These are phyloP conservation scores for Papiliotrema nemorosa DNA, from an alignment of 1,284 basidiomycete species.

Conservation along the genomic window DNA sequence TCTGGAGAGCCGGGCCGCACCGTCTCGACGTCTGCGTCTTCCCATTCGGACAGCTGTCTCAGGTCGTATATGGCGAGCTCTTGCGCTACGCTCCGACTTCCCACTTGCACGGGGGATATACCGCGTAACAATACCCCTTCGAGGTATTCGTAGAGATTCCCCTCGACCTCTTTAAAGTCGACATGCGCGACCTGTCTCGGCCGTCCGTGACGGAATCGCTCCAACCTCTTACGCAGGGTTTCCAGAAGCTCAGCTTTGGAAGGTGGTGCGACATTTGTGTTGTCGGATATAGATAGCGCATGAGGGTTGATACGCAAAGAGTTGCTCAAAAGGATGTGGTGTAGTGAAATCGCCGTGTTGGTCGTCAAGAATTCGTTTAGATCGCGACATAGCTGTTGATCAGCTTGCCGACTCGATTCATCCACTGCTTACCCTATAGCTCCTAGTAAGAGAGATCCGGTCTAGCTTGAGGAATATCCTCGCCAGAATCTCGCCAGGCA, in stretches of 20 bases:
- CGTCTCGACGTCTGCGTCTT: slow-evolving; percentile 18
- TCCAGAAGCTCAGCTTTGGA: slow-evolving; percentile 35
- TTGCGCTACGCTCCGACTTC: slow-evolving; percentile 9
- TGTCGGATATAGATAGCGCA: slow-evolving; percentile 14
- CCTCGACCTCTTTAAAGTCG: slow-evolving; percentile 36
- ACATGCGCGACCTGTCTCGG: slow-evolving; percentile 18
- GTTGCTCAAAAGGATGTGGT: slow-evolving; percentile 70
- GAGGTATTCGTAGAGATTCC: slow-evolving; percentile 47
- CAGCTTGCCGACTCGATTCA: neutral
- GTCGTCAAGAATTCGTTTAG: slow-evolving; percentile 29
- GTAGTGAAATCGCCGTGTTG: slow-evolving; percentile 57
- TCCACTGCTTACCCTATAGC: slow-evolving; percentile 10
- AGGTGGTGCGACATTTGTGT: slow-evolving; percentile 46
- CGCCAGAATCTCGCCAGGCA: slow-evolving; percentile 36
- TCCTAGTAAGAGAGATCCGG: slow-evolving; percentile 23
- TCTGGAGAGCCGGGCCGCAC: neutral
- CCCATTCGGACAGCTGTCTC: slow-evolving; percentile 21
- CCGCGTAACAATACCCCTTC: slow-evolving; percentile 43
- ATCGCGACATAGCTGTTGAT: slow-evolving; percentile 31
- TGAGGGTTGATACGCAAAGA: slow-evolving; percentile 64
- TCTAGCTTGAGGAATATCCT: slow-evolving; percentile 30
- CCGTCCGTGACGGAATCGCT: slow-evolving; percentile 37
- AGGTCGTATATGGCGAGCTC: slow-evolving; percentile 26
- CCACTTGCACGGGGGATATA: slow-evolving; percentile 6
- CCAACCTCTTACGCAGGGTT: slow-evolving; percentile 36